Percentiles rank a stretch among this genome's conserved stretches.
Evolutionary conservation across 116 monocot genomes (phyloP).

Genomic region (Posidonia oceanica): DNA sequence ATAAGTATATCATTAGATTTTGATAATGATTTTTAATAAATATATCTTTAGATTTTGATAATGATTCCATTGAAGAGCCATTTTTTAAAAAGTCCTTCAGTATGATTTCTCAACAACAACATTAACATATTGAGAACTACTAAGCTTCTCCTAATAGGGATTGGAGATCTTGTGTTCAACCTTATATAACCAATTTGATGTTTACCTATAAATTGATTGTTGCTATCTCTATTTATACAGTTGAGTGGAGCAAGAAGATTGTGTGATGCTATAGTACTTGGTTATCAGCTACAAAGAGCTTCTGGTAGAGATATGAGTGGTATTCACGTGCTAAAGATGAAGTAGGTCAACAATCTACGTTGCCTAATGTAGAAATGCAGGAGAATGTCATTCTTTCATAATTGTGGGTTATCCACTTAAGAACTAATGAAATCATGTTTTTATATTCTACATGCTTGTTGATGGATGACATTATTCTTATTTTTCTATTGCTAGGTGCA

Average conservation of each 20-base stretch:
- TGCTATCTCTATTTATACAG: conserved; percentile 22
- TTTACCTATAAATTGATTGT: neutral
- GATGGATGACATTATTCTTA: neutral
- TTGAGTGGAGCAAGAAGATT: conserved; percentile 83
- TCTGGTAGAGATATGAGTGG: conserved; percentile 94
- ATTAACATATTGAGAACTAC: too few relatives aligned
- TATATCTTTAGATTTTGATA: too few relatives aligned
- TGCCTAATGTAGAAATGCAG: conserved; percentile 19
- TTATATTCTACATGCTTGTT: too few relatives aligned
- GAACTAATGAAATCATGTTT: neutral
- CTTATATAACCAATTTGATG: too few relatives aligned
- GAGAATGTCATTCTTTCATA: conserved; percentile 26
- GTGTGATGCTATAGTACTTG: conserved; percentile 94
- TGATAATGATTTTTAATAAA: too few relatives aligned
- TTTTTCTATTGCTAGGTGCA: conserved; percentile 27
- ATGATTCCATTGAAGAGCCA: too few relatives aligned
- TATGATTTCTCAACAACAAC: too few relatives aligned
- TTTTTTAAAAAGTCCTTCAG: too few relatives aligned
- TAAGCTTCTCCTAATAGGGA: too few relatives aligned
- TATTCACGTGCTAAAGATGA: conserved; percentile 86
- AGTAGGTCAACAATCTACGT: conserved; percentile 41
- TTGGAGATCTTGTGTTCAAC: too few relatives aligned
- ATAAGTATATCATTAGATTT: too few relatives aligned
- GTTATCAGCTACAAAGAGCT: conserved; percentile 91
- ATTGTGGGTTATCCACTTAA: conserved; percentile 37